These are phyloP conservation scores for Xylaria nigripes DNA, from an alignment of 495 filamentous ascomycete species.

Conservation along the genomic window DNA sequence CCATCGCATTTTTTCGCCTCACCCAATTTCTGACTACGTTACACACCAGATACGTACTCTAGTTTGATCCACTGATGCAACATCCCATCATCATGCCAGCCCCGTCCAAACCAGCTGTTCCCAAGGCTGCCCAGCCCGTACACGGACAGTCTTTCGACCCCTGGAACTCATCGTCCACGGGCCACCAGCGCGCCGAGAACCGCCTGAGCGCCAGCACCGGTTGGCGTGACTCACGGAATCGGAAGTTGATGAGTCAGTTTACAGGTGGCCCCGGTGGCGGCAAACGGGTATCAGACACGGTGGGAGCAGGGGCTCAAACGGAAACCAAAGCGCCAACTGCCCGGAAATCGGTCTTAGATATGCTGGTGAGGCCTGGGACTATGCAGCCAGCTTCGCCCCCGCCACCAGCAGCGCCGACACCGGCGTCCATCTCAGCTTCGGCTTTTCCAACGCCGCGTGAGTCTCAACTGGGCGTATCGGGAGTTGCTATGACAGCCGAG, in stretches of 20 bases:
- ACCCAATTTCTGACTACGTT: too few relatives aligned
- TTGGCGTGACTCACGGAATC: constrained; percentile 61
- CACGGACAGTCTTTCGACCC: constrained; percentile 56
- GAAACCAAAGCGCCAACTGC: constrained; percentile 35
- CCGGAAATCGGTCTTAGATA: constrained; percentile 38
- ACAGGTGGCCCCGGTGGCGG: constrained; percentile 42
- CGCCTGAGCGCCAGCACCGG: constrained; percentile 48
- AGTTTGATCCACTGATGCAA: neutral
- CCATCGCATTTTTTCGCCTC: neutral
- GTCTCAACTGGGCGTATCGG: neutral
- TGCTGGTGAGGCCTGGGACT: constrained; percentile 37
- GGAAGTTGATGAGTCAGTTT: constrained; percentile 65
- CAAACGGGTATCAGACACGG: constrained; percentile 47
- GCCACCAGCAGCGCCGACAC: neutral
- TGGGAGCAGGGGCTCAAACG: constrained; percentile 46
- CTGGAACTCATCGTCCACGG: constrained; percentile 73
- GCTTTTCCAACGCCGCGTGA: neutral
- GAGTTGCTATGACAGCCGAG: constrained; percentile 15
- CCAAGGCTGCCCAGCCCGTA: constrained; percentile 39
- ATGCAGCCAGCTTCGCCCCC: constrained; percentile 24
- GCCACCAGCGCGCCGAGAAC: constrained; percentile 70
- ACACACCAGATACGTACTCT: too few relatives aligned
- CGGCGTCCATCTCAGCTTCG: neutral
- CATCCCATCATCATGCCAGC: constrained; percentile 15
- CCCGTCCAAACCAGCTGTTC: constrained; percentile 19